These are phyloP conservation scores for Naganishia sp. DNA, from an alignment of 1,284 basidiomycete genomes.

Conservation along the genomic window DNA sequence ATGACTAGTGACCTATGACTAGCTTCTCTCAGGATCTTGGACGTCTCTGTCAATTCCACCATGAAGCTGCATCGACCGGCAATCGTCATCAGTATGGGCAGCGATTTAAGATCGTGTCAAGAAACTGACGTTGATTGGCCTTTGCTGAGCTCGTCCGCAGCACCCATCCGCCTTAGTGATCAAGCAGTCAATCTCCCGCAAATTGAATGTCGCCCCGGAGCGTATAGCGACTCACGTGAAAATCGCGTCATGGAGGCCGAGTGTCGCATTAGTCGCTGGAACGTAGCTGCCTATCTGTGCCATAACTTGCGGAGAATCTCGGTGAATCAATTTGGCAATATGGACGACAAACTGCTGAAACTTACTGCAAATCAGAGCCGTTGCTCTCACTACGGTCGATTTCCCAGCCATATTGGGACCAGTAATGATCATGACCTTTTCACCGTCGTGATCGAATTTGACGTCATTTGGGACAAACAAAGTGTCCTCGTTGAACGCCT, in stretches of 20 bases:
- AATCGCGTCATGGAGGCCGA: conserved; percentile 80
- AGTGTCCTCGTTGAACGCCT: conserved; percentile 69
- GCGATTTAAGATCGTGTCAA: not conserved
- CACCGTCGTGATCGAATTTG: conserved; percentile 51
- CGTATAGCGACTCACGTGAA: conserved; percentile 69
- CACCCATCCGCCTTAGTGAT: conserved; percentile 52
- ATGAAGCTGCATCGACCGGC: conserved; percentile 61
- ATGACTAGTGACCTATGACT: conserved; percentile 76
- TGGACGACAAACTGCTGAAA: not conserved
- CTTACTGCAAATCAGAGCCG: conserved; percentile 35
- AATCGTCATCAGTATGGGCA: conserved; percentile 33
- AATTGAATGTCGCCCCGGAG: not conserved
- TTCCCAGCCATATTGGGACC: conserved; percentile 59
- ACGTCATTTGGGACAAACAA: conserved; percentile 66
- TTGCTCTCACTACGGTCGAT: conserved; percentile 50
- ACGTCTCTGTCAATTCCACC: conserved; percentile 93
- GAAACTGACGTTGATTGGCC: conserved; percentile 68
- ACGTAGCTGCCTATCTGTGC: conserved; percentile 61
- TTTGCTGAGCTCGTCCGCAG: conserved; percentile 78
- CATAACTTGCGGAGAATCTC: conserved; percentile 49
- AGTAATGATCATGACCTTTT: conserved; percentile 71
- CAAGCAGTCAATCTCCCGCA: not conserved
- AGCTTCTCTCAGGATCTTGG: conserved; percentile 77
- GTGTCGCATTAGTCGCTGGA: conserved; percentile 67
- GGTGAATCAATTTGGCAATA: not conserved